Evolutionary conservation across 2,329 filamentous ascomycete genomes (phyloP).

Genomic region (Zymoseptoria crescenta): DNA sequence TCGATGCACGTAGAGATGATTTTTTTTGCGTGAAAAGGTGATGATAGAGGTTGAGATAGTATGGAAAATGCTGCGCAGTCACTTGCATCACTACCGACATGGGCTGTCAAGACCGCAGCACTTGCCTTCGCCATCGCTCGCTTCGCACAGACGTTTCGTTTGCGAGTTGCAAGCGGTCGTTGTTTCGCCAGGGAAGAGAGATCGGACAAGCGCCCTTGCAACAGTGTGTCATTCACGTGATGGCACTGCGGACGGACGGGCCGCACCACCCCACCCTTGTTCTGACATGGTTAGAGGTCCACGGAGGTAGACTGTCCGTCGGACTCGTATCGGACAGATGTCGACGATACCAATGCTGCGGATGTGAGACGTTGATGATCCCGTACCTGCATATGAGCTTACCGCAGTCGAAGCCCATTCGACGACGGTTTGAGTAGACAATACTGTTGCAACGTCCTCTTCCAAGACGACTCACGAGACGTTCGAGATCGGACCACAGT

Average conservation of each 20-base stretch:
- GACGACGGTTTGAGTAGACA: neutral
- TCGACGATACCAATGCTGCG: neutral
- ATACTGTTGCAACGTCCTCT: neutral
- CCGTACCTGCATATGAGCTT: neutral
- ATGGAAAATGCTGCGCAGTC: neutral
- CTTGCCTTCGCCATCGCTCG: neutral
- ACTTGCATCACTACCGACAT: neutral
- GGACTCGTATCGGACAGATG: neutral
- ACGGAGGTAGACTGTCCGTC: neutral
- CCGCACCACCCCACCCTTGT: neutral
- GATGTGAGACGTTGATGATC: neutral
- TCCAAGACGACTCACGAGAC: neutral
- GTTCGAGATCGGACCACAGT: neutral
- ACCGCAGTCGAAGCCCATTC: neutral
- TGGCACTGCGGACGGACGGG: neutral
- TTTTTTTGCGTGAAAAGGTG: neutral
- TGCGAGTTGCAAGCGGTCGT: neutral
- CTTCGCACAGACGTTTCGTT: neutral
- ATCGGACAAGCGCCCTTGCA: neutral
- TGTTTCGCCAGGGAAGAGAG: neutral
- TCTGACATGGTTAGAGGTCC: neutral
- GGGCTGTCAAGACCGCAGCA: neutral
- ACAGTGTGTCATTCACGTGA: neutral
- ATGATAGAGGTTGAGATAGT: neutral
- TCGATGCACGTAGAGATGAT: neutral